These are phyloP conservation scores for Apostasia shenzhenica DNA, from an alignment of 106 monocot genomes.

Conservation along the genomic window DNA sequence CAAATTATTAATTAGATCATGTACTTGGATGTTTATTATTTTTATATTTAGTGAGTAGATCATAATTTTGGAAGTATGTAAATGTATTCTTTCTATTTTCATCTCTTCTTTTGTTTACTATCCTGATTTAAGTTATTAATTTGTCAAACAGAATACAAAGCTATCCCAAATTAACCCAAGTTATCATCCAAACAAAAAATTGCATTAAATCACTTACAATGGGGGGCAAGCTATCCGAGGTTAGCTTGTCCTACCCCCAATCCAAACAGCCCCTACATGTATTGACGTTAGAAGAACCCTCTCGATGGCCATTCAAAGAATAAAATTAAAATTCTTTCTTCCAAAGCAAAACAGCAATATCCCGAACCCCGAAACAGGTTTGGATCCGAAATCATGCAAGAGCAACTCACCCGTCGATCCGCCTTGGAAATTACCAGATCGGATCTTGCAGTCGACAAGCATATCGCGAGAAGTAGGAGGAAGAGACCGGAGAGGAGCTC, in stretches of 20 bases:
- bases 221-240: too few relatives aligned
- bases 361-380: background rate
- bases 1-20: background rate
- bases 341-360: background rate
- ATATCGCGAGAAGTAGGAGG: conserved; percentile 9
- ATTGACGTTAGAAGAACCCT: background rate
- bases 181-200: too few relatives aligned
- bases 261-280: background rate
- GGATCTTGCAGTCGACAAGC: conserved; percentile 21
- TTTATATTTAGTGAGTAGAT: too few relatives aligned
- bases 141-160: too few relatives aligned
- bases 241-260: too few relatives aligned
- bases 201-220: background rate
- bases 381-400: background rate
- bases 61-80: too few relatives aligned
- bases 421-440: conserved; percentile 57
- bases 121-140: too few relatives aligned
- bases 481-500: conserved; percentile 11
- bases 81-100: too few relatives aligned
- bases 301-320: background rate
- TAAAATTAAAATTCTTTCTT: background rate
- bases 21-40: background rate
- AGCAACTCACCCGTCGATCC: conserved; percentile 44
- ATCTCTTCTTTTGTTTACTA: too few relatives aligned
- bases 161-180: too few relatives aligned